Base-by-base conservation (phyloP, 192 early-diverging fungal species). In the Backusella parvicylindrica region DNA sequence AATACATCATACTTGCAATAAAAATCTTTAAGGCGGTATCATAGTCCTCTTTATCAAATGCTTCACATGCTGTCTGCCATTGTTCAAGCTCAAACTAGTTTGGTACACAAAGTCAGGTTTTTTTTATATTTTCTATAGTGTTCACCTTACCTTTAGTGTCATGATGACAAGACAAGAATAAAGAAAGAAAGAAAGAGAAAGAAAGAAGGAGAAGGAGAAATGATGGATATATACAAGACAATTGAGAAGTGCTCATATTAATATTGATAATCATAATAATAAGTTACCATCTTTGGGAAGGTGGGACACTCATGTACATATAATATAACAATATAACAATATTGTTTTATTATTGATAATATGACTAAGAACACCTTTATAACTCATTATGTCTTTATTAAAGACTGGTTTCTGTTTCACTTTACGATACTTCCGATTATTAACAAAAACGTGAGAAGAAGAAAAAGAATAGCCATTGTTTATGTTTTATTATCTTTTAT, bases 41-140 rank as follows among this genome's bases (percentile, higher is more conserved):
- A 68, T 88, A 93, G 78, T 94, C 88, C 47, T 87, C 84, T 50
- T 81, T 81, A 75, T 95, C 95, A 72, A 92, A 96, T 26, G 89
- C 87, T 73, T 84, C 83, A 50, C 91, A 87, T 13, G 91, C 95
- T 60, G 86, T 84, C 73, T 87, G 84, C 95, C 95, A 96, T 75
- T 93, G 90, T 73, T 92, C 89, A 37, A 96, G 84, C 79, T 96
- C 92, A 68, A 85, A 85, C 92, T 92, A 68, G 21, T 23, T 53
- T 23, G 50, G 2, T 50, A 50, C 18, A 21, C 6, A 21, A 15
- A 50, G 6, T 21, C n/a, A 15, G 7, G 7, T n/a, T 4, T 50
- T 50, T 5, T 50, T n/a, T 50, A n/a, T 21, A 49, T 18, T 18
- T 6, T 21, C 47, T 15, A 0, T 3, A 3, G 12, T 2, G 4